These are phyloP conservation scores for Aureobasidium leucospermi DNA, from an alignment of 2,329 filamentous ascomycete genomes.

Conservation along the genomic window DNA sequence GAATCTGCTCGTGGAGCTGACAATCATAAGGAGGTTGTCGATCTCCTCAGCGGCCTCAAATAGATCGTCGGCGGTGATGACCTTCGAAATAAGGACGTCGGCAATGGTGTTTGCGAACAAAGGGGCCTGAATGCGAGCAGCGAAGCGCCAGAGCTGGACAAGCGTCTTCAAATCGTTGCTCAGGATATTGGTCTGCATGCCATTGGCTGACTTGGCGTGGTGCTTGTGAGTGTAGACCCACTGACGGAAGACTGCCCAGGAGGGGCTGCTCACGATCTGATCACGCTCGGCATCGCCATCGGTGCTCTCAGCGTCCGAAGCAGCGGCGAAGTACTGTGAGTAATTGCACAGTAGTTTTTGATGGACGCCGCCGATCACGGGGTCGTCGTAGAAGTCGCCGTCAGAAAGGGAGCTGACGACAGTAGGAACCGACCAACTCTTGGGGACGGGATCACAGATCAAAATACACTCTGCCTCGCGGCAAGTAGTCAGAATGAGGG, in stretches of 20 bases:
- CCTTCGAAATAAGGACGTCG: neutral
- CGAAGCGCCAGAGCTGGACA: conserved; percentile 5
- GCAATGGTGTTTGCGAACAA: neutral
- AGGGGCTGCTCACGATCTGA: neutral
- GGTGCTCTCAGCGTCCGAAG: neutral
- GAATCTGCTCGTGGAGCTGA: neutral
- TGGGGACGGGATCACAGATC: neutral
- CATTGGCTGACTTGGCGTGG: neutral
- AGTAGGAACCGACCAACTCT: neutral
- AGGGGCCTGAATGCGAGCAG: conserved; percentile 3
- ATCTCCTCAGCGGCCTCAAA: neutral
- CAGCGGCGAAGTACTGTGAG: neutral
- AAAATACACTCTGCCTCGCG: neutral
- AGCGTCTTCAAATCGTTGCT: neutral
- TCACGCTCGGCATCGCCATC: neutral
- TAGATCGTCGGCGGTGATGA: neutral
- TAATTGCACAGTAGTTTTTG: neutral
- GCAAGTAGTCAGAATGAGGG: neutral
- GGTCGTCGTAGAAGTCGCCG: neutral
- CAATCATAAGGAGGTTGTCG: neutral
- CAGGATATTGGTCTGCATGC: neutral
- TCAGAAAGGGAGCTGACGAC: neutral
- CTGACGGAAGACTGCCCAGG: neutral
- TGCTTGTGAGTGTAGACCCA: neutral
- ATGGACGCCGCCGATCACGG: neutral